Percentiles rank a stretch among this genome's conserved stretches.
These are phyloP conservation scores for Hemileia vastatrix DNA, from an alignment of 1,284 basidiomycete species.

Conservation along the genomic window DNA sequence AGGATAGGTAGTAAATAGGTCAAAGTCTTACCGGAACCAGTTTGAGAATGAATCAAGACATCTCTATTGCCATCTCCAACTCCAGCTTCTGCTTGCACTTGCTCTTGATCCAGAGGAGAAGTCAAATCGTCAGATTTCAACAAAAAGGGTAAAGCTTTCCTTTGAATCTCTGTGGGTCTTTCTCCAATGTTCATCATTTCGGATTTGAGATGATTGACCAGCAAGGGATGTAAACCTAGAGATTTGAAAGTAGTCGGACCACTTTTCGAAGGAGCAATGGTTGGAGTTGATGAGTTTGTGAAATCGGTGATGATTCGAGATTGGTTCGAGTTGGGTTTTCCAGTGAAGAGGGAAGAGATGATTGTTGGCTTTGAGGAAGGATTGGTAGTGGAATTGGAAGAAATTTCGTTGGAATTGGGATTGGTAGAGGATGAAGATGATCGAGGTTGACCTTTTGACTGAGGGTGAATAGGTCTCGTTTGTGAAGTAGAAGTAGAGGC, in stretches of 20 bases:
- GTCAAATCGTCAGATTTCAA: conserved; percentile 48
- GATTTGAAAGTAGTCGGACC: too few species aligned
- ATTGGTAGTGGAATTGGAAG: neutral
- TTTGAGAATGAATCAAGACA: conserved; percentile 40
- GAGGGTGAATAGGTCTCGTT: too few species aligned
- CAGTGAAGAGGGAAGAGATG: conserved; percentile 27
- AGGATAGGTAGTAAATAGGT: conserved; percentile 41
- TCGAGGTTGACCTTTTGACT: too few species aligned
- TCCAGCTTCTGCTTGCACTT: neutral
- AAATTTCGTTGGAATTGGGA: conserved; percentile 19
- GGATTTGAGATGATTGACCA: conserved; percentile 62
- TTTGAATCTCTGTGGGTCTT: conserved; percentile 88
- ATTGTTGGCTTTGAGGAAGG: conserved; percentile 11
- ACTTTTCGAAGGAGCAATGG: conserved; percentile 35
- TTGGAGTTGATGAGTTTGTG: conserved; percentile 22
- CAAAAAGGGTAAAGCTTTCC: conserved; percentile 65
- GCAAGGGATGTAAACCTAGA: conserved; percentile 67
- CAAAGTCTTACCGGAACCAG: conserved; percentile 42
- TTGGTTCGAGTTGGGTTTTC: neutral
- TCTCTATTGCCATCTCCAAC: too few species aligned
- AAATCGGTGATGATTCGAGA: neutral
- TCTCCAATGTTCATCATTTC: conserved; percentile 71
- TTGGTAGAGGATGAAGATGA: conserved; percentile 11
- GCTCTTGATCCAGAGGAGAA: conserved; percentile 22
- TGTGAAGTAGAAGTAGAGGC: too few species aligned